These are phyloP conservation scores for Pythium pyrilobum DNA, from an alignment of 352 stramenopile genomes.

Conservation along the genomic window DNA sequence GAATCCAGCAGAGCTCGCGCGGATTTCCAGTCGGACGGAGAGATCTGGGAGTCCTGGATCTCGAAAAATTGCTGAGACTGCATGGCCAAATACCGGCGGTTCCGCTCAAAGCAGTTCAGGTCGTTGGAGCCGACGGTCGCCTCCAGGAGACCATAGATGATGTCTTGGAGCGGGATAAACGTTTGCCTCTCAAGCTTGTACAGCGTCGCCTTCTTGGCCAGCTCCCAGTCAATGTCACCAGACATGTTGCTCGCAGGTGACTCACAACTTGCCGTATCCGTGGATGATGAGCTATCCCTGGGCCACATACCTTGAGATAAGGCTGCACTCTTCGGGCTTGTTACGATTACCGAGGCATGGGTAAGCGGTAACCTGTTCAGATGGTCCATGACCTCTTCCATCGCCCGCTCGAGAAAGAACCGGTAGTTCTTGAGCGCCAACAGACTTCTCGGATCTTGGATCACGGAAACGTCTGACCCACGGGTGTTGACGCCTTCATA, in stretches of 20 bases:
- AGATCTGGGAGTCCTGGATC: constrained; percentile 44
- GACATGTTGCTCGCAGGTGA: neutral
- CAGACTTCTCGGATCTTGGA: constrained; percentile 49
- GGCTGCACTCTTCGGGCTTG: constrained; percentile 11
- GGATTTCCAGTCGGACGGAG: constrained; percentile 47
- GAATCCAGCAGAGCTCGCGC: constrained; percentile 43
- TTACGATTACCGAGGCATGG: constrained; percentile 13
- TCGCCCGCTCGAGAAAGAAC: constrained; percentile 61
- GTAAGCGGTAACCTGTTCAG: constrained; percentile 18
- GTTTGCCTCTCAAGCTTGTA: constrained; percentile 61
- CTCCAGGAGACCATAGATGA: constrained; percentile 60
- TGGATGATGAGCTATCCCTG: neutral
- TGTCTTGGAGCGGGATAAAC: constrained; percentile 62
- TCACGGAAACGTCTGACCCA: constrained; percentile 4
- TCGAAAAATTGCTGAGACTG: constrained; percentile 58
- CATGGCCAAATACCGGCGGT: constrained; percentile 33
- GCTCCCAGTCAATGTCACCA: constrained; percentile 35
- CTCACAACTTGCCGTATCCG: neutral
- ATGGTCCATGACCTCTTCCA: constrained; percentile 47
- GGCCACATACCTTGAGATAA: neutral
- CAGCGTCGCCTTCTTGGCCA: constrained; percentile 39
- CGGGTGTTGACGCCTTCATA: constrained; percentile 12
- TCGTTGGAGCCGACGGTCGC: constrained; percentile 27
- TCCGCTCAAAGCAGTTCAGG: constrained; percentile 47
- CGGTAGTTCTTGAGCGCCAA: constrained; percentile 67